Evolutionary conservation across 179 eudicot genomes (phyloP).

Genomic region (Spinacia oleracea): DNA sequence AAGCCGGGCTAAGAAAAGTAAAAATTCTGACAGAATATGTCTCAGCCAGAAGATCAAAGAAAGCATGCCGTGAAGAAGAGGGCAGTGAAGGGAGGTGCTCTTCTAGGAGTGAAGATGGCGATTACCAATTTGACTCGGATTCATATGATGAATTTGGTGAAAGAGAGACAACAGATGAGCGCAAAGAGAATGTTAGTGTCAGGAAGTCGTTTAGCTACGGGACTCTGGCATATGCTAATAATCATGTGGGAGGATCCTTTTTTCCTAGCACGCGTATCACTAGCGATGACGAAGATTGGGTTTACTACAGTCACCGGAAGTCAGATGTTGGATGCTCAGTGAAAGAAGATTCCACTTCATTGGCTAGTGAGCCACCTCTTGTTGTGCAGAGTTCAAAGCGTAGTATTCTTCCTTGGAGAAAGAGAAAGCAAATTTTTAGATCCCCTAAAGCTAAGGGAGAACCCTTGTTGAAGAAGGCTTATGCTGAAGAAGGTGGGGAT

Average conservation of each 20-base stretch:
- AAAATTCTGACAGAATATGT: constrained; percentile 66
- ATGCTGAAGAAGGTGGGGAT: constrained; percentile 95
- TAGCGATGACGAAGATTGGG: constrained; percentile 62
- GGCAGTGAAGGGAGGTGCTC: constrained; percentile 61
- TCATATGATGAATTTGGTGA: constrained; percentile 62
- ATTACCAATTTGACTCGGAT: constrained; percentile 63
- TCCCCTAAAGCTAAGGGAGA: constrained; percentile 86
- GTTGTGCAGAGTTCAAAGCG: constrained; percentile 44
- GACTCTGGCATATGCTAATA: constrained; percentile 70
- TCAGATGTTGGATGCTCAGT: constrained; percentile 58
- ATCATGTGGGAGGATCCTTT: constrained; percentile 51
- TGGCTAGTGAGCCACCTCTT: constrained; percentile 42
- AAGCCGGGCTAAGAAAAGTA: constrained; percentile 67
- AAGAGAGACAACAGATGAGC: constrained; percentile 54
- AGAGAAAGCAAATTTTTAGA: constrained; percentile 68
- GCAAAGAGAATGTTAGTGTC: constrained; percentile 43
- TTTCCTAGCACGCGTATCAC: constrained; percentile 43
- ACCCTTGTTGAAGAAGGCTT: constrained; percentile 73
- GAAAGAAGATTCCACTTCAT: constrained; percentile 41
- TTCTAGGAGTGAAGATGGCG: constrained; percentile 57
- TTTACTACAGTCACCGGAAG: constrained; percentile 68
- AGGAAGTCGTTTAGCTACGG: constrained; percentile 78
- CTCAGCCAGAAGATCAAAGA: constrained; percentile 56
- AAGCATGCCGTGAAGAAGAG: constrained; percentile 58
- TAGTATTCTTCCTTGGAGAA: constrained; percentile 75